These are phyloP conservation scores for Dipodascopsis uninucleata DNA, from an alignment of 805 yeast species.

Conservation along the genomic window DNA sequence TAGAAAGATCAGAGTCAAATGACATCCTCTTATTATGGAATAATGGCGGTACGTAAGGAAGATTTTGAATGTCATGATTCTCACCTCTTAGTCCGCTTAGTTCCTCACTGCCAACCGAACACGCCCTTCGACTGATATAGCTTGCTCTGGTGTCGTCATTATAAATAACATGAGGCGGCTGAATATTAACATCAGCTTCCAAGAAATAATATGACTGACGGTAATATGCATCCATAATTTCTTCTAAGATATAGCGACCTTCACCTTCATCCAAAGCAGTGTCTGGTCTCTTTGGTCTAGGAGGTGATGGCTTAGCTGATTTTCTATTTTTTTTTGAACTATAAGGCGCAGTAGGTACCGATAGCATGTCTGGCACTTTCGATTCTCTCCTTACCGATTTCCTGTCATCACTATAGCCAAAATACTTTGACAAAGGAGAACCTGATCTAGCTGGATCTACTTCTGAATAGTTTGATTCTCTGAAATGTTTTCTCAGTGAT, in stretches of 20 bases:
- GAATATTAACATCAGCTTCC: constrained; percentile 4
- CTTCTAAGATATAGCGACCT: constrained; percentile 11
- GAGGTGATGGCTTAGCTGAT: constrained; percentile 12
- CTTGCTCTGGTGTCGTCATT: constrained; percentile 1
- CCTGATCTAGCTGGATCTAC: no score
- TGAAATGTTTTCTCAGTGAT: not conserved
- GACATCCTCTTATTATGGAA: constrained; percentile 5
- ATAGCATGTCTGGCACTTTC: no score
- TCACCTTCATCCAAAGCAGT: constrained; percentile 10
- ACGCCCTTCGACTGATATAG: constrained; percentile 18
- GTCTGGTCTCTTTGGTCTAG: constrained; percentile 20
- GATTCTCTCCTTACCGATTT: no score
- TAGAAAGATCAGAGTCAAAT: constrained; percentile 5
- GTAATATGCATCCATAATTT: constrained; percentile 16
- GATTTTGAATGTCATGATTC: constrained; percentile 1
- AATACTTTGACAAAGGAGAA: no score
- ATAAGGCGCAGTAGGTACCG: no score
- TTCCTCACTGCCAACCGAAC: constrained; percentile 7
- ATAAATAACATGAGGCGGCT: not conserved
- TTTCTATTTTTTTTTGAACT: no score
- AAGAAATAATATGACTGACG: constrained; percentile 10
- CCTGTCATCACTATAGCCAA: no score
- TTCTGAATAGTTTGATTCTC: no score
- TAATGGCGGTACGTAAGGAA: not conserved
- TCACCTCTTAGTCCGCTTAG: not conserved